Conservation (phyloP, 345 rosid species). For the Aquilaria yunnanensis region DNA sequence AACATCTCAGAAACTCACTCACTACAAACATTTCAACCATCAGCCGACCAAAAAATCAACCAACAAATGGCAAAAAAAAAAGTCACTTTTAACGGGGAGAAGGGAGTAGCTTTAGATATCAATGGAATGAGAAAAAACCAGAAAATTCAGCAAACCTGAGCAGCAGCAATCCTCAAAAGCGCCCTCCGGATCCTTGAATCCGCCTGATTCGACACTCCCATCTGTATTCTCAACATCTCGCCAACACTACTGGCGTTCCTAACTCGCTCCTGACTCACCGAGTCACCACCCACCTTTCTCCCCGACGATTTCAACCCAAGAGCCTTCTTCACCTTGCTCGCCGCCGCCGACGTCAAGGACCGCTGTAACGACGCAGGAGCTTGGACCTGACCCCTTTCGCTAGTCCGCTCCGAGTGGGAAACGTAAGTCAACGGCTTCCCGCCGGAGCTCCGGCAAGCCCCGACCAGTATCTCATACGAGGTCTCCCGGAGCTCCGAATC, state of each 20-base stretch:
- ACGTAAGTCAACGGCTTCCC: conserved; percentile 65
- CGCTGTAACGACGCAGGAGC: conserved; percentile 52
- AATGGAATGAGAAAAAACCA: background rate
- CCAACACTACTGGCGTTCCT: conserved; percentile 69
- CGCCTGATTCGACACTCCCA: conserved; percentile 71
- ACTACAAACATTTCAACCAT: background rate
- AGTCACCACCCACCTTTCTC: conserved; percentile 26
- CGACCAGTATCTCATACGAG: conserved; percentile 88
- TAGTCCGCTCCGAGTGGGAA: conserved; percentile 41
- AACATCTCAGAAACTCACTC: background rate
- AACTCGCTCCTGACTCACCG: conserved; percentile 26
- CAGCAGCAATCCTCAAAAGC: conserved; percentile 72
- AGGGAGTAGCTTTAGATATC: background rate
- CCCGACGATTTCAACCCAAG: conserved; percentile 66
- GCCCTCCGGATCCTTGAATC: conserved; percentile 91
- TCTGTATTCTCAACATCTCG: conserved; percentile 72
- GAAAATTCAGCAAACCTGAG: conserved; percentile 48
- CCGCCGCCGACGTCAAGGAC: conserved; percentile 77
- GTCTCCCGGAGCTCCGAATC: conserved; percentile 79
- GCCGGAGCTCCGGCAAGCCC: conserved; percentile 63
- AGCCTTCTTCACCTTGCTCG: conserved; percentile 90
- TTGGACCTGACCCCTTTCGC: conserved; percentile 16
- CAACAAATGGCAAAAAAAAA: background rate
- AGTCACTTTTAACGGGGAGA: background rate
- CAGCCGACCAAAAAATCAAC: background rate